These are phyloP conservation scores for Xylariaceae sp. DNA, from an alignment of 2,329 filamentous ascomycete genomes.

Conservation along the genomic window DNA sequence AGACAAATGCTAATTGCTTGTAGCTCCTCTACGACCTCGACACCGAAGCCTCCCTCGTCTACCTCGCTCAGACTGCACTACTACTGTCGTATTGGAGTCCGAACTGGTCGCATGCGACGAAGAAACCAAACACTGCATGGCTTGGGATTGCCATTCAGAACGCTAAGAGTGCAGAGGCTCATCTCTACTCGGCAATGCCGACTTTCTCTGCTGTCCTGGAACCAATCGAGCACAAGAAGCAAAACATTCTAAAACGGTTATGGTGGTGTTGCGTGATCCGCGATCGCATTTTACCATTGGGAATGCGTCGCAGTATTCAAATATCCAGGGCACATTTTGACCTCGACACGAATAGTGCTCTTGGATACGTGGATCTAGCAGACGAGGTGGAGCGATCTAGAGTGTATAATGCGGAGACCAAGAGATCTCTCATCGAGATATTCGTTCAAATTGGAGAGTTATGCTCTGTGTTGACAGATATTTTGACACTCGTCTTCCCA, in stretches of 20 bases:
- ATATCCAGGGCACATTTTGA: slow-evolving; percentile 47
- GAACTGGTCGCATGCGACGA: slow-evolving; percentile 40
- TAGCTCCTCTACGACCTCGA: slow-evolving; percentile 45
- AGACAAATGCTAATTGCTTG: slow-evolving; percentile 1
- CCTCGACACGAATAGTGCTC: slow-evolving; percentile 35
- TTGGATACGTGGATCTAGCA: slow-evolving; percentile 43
- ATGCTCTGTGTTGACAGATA: slow-evolving; percentile 45
- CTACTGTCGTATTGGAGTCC: slow-evolving; percentile 38
- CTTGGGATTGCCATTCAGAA: slow-evolving; percentile 49
- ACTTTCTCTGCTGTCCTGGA: slow-evolving; percentile 29
- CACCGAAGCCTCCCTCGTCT: slow-evolving; percentile 40
- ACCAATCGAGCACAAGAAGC: slow-evolving; percentile 35
- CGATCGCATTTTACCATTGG: slow-evolving; percentile 48
- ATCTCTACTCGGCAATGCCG: slow-evolving; percentile 39
- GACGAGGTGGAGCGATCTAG: slow-evolving; percentile 44
- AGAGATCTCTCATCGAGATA: slow-evolving; percentile 43
- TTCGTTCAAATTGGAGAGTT: slow-evolving; percentile 46
- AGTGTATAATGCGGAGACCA: slow-evolving; percentile 46
- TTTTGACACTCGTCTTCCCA: slow-evolving; percentile 45
- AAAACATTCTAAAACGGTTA: slow-evolving; percentile 45
- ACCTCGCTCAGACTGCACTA: slow-evolving; percentile 41
- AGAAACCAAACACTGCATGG: slow-evolving; percentile 47
- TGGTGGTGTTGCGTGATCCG: slow-evolving; percentile 57
- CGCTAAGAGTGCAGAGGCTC: slow-evolving; percentile 44
- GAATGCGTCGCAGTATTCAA: slow-evolving; percentile 50